Percentiles rank a stretch among this genome's conserved stretches.
phyloP scores from a whole-genome alignment of 805 yeast species.

The Candida jianshihensis region DNA sequence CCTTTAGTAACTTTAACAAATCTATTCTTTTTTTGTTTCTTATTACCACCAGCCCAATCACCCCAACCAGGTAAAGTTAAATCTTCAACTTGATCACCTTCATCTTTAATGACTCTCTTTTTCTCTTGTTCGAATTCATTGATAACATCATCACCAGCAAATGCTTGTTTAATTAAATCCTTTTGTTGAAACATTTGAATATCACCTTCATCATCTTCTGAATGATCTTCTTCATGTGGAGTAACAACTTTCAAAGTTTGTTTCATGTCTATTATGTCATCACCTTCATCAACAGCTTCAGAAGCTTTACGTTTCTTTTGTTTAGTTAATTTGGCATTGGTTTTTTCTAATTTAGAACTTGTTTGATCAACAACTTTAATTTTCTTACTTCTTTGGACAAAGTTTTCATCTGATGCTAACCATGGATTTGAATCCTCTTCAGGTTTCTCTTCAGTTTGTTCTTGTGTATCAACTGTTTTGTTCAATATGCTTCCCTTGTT shows the following conservation, averaged over 20 bases:
- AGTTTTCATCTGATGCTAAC: constrained; percentile 28
- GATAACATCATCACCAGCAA: constrained; percentile 95
- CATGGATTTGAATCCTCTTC: constrained; percentile 42
- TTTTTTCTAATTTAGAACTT: constrained; percentile 43
- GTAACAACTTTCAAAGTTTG: constrained; percentile 51
- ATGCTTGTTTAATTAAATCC: constrained; percentile 82
- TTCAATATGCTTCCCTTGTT: constrained; percentile 6
- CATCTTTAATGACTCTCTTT: constrained; percentile 55
- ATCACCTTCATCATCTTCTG: constrained; percentile 31
- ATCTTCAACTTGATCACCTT: constrained; percentile 84
- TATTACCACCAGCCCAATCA: constrained; percentile 80
- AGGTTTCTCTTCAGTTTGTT: constrained; percentile 2
- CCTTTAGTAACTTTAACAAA: constrained; percentile 72
- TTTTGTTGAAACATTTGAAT: constrained; percentile 64
- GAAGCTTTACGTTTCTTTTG: constrained; percentile 27
- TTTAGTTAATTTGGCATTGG: constrained; percentile 24
- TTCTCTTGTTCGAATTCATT: constrained; percentile 74
- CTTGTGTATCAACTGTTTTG: constrained; percentile 6
- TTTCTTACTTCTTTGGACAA: constrained; percentile 36
- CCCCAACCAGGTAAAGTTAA: constrained; percentile 97
- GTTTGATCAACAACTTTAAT: constrained; percentile 40
- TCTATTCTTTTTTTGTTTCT: constrained; percentile 44
- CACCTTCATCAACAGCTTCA: constrained; percentile 32
- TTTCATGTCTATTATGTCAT: constrained; percentile 36
- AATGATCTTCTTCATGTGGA: constrained; percentile 32